Base-by-base conservation (phyloP, 306 rosid species). In the Cucumis melo region DNA sequence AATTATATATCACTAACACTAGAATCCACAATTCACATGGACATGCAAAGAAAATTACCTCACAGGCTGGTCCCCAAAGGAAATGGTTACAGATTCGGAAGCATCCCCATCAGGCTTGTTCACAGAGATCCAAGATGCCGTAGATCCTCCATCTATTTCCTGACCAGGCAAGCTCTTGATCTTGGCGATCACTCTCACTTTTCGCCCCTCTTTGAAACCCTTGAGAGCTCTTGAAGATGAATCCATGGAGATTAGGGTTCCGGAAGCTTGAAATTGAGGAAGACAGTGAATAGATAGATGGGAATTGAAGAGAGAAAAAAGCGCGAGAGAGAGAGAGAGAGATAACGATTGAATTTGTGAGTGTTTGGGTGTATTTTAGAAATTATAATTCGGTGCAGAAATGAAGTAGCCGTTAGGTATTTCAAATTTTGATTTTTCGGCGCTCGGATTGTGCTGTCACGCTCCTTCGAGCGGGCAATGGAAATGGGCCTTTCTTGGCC, bases 171-270 rank as follows among this genome's bases (percentile, higher is more conserved):
- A 79, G 3, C 88, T 89, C 11, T 88, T 78, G 54, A 91, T 59
- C 50, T 83, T 91, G 21, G 90, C 94, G 0, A 91, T 84, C 3
- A 86, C 80, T 15, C 96, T 81, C 79, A 93, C 84, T 74, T 85
- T 93, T 0, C 77, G 82, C 50, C 6, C 62, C 21, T 77, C 20
- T 10, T 29, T 78, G n/a, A 78, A 32, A 17, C 77, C 75, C 3
- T 36, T 76, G 8, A 34, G 29, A 27, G 70, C 60, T 56, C 53
- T 71, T 71, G 82, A 50, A 58, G 61, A 76, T 1, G 83, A 81
- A 68, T 87, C 90, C 98, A 93, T 91, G 50, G 58, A 59, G 23
- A 56, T 17, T 76, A 76, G 71, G 79, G 65, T 39, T 58, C 20
- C 21, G 10, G 16, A 57, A 17, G 21, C 9, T 7, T 42, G 34